phyloP scores from a whole-genome alignment of 257 asterid genomes.

The Penstemon davidsonii region DNA sequence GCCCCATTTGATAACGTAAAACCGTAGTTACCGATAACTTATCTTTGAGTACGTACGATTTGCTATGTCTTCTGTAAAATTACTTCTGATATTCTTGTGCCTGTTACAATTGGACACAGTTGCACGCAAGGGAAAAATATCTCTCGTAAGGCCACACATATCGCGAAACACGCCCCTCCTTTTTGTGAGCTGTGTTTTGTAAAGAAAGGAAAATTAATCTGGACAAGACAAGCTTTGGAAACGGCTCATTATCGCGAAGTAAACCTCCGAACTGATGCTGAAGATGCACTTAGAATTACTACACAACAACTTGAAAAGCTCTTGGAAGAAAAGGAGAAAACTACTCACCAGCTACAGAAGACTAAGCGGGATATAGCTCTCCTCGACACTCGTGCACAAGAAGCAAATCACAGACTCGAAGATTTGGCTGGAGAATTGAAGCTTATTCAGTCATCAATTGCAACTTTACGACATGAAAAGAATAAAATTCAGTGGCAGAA shows the following conservation, averaged over 20 bases:
- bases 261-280: conserved; percentile 54
- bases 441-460: conserved; percentile 56
- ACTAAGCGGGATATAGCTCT: conserved; percentile 58
- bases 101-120: conserved; percentile 41
- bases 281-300: conserved; percentile 42
- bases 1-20: background rate
- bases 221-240: conserved; percentile 66
- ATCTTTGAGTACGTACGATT: background rate
- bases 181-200: conserved; percentile 80
- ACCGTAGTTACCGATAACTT: background rate
- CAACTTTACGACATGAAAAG: conserved; percentile 54
- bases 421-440: conserved; percentile 61
- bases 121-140: conserved; percentile 59
- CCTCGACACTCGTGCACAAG: conserved; percentile 60
- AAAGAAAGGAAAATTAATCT: conserved; percentile 65
- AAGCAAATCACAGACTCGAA: conserved; percentile 53
- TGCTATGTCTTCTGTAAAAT: no score
- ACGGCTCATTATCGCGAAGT: conserved; percentile 55
- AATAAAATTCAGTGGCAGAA: conserved; percentile 57
- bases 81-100: conserved; percentile 13
- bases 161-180: conserved; percentile 60
- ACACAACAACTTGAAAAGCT: conserved; percentile 55
- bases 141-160: conserved; percentile 65
- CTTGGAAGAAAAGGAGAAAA: conserved; percentile 44
- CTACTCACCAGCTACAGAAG: conserved; percentile 45